phyloP scores from a whole-genome alignment of 331 rosid genomes.

The Acacia pycnantha region DNA sequence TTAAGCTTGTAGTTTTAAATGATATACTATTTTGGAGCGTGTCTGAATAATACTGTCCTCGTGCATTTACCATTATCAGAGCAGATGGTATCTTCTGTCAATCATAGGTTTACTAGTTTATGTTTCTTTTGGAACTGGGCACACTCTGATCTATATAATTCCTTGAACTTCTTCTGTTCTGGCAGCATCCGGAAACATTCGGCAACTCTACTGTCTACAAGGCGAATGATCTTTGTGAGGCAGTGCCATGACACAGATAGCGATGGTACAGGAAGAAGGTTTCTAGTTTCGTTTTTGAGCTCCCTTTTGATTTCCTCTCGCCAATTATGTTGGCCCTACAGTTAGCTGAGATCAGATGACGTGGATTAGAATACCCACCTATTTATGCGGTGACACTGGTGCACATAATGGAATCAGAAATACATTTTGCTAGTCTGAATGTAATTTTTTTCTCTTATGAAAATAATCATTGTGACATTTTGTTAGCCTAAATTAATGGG shows the following conservation, averaged over 20 bases:
- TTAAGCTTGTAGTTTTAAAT: not conserved
- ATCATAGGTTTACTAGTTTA: not conserved
- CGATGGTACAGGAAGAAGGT: slow-evolving; percentile 47
- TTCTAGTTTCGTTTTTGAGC: slow-evolving; percentile 42
- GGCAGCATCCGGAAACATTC: slow-evolving; percentile 96
- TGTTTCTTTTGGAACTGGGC: slow-evolving; percentile 18
- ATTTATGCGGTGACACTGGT: slow-evolving; percentile 43
- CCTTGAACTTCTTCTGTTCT: slow-evolving; percentile 28
- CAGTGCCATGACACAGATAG: slow-evolving; percentile 29
- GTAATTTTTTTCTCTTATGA: slow-evolving; percentile 52
- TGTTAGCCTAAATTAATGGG: slow-evolving; percentile 53
- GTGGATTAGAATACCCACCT: slow-evolving; percentile 43
- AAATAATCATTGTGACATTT: slow-evolving; percentile 62
- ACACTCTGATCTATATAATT: not conserved
- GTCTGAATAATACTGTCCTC: not conserved
- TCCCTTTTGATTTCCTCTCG: slow-evolving; percentile 41
- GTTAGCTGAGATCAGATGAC: slow-evolving; percentile 51
- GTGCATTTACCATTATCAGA: not conserved
- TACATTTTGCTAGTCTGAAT: slow-evolving; percentile 64
- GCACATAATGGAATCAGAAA: slow-evolving; percentile 51
- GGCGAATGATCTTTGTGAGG: slow-evolving; percentile 61
- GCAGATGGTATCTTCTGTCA: not conserved
- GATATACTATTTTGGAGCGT: not conserved
- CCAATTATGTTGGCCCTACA: slow-evolving; percentile 45
- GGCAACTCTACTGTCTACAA: slow-evolving; percentile 96